Evolutionary conservation across 108 stramenopile species (phyloP).

Genomic region (Pelagomonas calceolata): DNA sequence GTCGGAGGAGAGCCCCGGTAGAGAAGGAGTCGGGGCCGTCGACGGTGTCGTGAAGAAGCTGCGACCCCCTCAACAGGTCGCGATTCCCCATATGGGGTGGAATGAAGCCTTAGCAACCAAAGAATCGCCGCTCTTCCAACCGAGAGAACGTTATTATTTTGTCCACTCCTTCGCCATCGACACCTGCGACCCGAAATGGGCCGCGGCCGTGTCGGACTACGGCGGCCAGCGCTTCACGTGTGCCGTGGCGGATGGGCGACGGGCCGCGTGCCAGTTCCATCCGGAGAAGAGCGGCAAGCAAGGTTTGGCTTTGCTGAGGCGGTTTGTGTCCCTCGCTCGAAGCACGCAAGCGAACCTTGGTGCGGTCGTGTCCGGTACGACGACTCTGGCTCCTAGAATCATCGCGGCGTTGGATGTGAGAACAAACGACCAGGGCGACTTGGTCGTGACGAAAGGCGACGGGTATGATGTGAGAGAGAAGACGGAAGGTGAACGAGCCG

Average conservation of each 20-base stretch:
- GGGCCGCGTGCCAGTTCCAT: slow-evolving; percentile 91
- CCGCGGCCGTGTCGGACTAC: slow-evolving; percentile 73
- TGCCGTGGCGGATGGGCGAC: slow-evolving; percentile 74
- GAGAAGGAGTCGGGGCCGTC: slow-evolving; percentile 79
- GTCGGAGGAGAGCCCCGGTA: slow-evolving; percentile 65
- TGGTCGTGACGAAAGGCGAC: slow-evolving; percentile 97
- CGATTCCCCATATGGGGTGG: slow-evolving; percentile 97
- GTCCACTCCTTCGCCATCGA: slow-evolving; percentile 88
- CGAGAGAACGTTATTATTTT: slow-evolving; percentile 60
- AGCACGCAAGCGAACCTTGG: slow-evolving; percentile 1
- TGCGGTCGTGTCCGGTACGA: not conserved
- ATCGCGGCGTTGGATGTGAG: slow-evolving; percentile 77
- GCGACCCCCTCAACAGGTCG: slow-evolving; percentile 42
- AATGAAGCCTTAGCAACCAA: slow-evolving; percentile 37
- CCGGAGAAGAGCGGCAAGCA: slow-evolving; percentile 89
- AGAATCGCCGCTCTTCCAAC: not conserved
- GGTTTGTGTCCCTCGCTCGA: slow-evolving; percentile 61
- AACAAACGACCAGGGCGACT: slow-evolving; percentile 85
- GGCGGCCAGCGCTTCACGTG: slow-evolving; percentile 68
- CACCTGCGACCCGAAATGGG: slow-evolving; percentile 68
- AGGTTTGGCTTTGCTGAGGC: slow-evolving; percentile 68
- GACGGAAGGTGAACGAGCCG: slow-evolving; percentile 50
- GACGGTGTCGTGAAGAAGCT: slow-evolving; percentile 77
- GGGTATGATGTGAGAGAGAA: slow-evolving; percentile 93
- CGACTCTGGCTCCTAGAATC: not conserved